phyloP scores from a whole-genome alignment of 2,329 filamentous ascomycete species.

The Aspergillus brunneoviolaceus region DNA sequence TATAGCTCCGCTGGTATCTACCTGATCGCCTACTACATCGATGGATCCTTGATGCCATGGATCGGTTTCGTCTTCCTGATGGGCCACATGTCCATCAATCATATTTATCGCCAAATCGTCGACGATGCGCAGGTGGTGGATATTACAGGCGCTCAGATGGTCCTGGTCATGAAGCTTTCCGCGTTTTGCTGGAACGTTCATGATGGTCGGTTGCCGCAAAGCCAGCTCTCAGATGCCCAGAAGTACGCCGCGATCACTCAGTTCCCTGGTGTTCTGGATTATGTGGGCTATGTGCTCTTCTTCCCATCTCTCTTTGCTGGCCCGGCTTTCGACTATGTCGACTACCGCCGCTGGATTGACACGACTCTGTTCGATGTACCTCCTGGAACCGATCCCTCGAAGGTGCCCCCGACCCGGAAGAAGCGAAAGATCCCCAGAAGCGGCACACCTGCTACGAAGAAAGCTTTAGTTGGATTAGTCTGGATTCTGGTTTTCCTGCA shows the following conservation, averaged over 20 bases:
- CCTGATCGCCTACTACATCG: slow-evolving; percentile 75
- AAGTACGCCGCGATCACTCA: slow-evolving; percentile 74
- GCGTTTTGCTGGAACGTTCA: slow-evolving; percentile 98
- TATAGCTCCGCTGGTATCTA: slow-evolving; percentile 81
- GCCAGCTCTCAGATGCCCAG: slow-evolving; percentile 82
- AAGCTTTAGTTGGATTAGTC: slow-evolving; percentile 67
- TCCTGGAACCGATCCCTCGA: slow-evolving; percentile 75
- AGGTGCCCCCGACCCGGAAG: slow-evolving; percentile 81
- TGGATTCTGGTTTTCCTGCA: slow-evolving; percentile 81
- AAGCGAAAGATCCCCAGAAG: slow-evolving; percentile 91
- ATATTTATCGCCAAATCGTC: slow-evolving; percentile 75
- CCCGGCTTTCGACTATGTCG: slow-evolving; percentile 89
- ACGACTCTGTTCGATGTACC: slow-evolving; percentile 92
- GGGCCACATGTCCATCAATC: slow-evolving; percentile 90
- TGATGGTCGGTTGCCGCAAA: slow-evolving; percentile 77
- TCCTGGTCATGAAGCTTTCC: slow-evolving; percentile 94
- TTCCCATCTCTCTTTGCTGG: slow-evolving; percentile 89
- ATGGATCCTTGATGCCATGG: slow-evolving; percentile 97
- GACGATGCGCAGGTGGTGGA: slow-evolving; percentile 69
- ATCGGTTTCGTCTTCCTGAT: slow-evolving; percentile 90
- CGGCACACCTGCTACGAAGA: slow-evolving; percentile 77
- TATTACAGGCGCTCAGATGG: slow-evolving; percentile 95
- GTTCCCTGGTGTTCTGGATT: slow-evolving; percentile 77
- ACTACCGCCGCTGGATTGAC: slow-evolving; percentile 90
- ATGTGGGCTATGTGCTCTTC: slow-evolving; percentile 87